Conservation (phyloP, 495 filamentous ascomycete species). For the Chaetomidium leptoderma region DNA sequence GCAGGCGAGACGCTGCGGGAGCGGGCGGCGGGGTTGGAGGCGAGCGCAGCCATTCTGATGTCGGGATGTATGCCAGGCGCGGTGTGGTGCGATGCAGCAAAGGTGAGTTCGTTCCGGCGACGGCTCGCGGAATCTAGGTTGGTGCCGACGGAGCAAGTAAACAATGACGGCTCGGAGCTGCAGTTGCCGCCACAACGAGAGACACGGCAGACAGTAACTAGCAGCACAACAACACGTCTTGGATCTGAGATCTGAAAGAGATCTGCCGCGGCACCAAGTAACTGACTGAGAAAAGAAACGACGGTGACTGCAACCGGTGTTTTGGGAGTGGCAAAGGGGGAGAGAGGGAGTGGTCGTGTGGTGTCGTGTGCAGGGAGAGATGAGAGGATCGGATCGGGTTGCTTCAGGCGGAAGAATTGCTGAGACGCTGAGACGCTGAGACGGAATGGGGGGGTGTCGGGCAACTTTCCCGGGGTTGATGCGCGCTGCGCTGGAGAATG, state of each 20-base stretch:
- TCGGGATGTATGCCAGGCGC: not conserved
- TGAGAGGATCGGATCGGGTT: slow-evolving; percentile 19
- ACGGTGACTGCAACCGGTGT: not conserved
- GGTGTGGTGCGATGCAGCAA: not conserved
- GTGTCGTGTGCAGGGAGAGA: slow-evolving; percentile 23
- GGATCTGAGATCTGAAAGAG: too few relatives aligned
- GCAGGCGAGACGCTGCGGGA: slow-evolving; percentile 53
- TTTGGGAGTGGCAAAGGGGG: slow-evolving; percentile 4
- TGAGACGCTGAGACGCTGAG: too few relatives aligned
- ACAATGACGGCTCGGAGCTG: slow-evolving; percentile 3
- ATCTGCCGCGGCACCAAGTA: not conserved
- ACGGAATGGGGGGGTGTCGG: slow-evolving; percentile 17
- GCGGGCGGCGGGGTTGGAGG: slow-evolving; percentile 33
- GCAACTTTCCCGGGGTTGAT: slow-evolving; percentile 18
- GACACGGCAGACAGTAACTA: not conserved
- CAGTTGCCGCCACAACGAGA: not conserved
- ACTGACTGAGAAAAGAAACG: not conserved
- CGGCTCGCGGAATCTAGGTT: not conserved
- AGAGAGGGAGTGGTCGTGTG: too few relatives aligned
- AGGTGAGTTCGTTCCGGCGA: too few relatives aligned
- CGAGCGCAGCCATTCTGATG: slow-evolving; percentile 34
- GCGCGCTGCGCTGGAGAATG: not conserved
- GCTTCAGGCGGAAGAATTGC: slow-evolving; percentile 32
- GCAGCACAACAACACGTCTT: not conserved
- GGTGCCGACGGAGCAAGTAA: slow-evolving; percentile 5